Base-by-base conservation (phyloP, 352 stramenopile species). In the Peronospora tabacina region DNA sequence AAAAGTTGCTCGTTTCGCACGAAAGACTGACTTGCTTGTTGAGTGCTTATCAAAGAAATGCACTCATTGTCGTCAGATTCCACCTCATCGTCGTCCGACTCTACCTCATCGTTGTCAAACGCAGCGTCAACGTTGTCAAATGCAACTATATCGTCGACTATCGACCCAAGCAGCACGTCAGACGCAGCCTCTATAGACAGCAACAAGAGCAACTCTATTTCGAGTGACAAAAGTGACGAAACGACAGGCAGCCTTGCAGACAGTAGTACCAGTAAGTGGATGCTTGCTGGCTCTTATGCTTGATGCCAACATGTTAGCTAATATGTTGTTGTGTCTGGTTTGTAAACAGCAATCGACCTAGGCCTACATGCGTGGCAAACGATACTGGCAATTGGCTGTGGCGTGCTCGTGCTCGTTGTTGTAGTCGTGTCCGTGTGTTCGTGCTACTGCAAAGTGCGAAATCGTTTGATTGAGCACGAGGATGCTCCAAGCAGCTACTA, bases 381-480 rank as follows among this genome's bases (percentile, higher is more conserved):
- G 46, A 57, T 58, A 36, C 46, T 78, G 35, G 72, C 72, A 58
- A 76, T 82, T 40, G 72, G 66, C 54, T 79, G 56, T 26, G 33
- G 29, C 6, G 55, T 60, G 46, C 55, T 82, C 29, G 49, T 74
- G 13, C 75, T 78, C 29, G 32, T 60, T 0, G 65, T 78, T 13
- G 65, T 53, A 5, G 51, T 72, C n/a, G 58, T 78, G 20, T 64
- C 70, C 29, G 61, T 82, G 7, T 61, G 69, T 28, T 56, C 62
- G 26, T 82, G 68, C 52, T 79, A 75, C 46, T 82, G 65, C 53
- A 75, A 72, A 55, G 63, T 66, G 24, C 62, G 63, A 16, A 68
- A 50, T n/a, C 68, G 68, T 8, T 45, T 77, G 24, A 50, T 73
- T 35, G 58, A 77, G 52, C 64, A 76, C 37, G 70, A 78, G 20